Percentiles rank a stretch among this genome's conserved stretches.
Conservation (phyloP, 2,329 filamentous ascomycete genomes). For the Xylariaceae sp. region DNA sequence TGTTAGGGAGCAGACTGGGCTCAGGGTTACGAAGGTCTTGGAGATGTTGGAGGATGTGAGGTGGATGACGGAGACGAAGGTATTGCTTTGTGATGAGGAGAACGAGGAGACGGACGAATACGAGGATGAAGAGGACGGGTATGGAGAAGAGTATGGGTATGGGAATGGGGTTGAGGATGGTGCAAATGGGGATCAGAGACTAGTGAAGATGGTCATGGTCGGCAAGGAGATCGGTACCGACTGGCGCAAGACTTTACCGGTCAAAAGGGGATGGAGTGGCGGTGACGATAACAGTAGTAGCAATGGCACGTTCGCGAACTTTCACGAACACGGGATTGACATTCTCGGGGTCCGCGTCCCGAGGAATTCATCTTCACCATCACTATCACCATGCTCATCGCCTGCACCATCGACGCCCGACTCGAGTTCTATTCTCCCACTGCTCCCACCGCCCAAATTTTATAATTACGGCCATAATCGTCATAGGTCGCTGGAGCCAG, state of each 20-base stretch:
- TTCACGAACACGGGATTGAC: neutral
- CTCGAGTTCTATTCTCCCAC: neutral
- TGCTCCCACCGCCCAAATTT: conserved; percentile 2
- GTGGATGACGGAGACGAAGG: conserved; percentile 27
- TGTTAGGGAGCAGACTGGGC: conserved; percentile 36
- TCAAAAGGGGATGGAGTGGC: too few relatives aligned
- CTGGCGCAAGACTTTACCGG: too few relatives aligned
- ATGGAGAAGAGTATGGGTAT: neutral
- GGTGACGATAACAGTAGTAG: neutral
- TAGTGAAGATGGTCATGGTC: neutral
- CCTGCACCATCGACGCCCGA: neutral
- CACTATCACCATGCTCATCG: neutral
- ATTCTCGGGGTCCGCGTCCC: neutral
- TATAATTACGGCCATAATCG: neutral
- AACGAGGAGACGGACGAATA: neutral
- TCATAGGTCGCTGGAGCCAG: conserved; percentile 18
- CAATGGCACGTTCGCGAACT: neutral
- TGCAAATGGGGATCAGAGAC: neutral
- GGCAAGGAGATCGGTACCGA: neutral
- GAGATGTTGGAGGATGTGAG: conserved; percentile 34
- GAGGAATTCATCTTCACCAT: neutral
- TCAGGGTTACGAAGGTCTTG: conserved; percentile 35
- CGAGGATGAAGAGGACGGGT: neutral
- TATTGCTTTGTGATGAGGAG: conserved; percentile 32
- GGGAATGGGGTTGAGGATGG: neutral